Conservation (phyloP, 2,329 filamentous ascomycete genomes). For the Penicillium sp. region DNA sequence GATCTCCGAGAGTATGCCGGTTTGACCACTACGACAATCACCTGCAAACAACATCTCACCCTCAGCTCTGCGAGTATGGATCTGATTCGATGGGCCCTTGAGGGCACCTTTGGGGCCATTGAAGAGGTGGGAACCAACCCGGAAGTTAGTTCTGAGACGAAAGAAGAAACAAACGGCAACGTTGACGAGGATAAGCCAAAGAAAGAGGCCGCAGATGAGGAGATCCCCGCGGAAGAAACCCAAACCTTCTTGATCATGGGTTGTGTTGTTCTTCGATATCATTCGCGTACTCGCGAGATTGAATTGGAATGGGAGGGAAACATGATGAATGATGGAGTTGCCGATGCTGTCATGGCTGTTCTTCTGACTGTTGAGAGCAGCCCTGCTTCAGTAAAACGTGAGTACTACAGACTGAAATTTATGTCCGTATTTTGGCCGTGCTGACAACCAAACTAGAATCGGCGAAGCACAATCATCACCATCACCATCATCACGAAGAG, state of each 20-base stretch:
- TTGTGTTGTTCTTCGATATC: slow-evolving; percentile 80
- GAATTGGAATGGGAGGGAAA: slow-evolving; percentile 98
- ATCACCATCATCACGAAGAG: slow-evolving; percentile 44
- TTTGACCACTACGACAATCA: slow-evolving; percentile 92
- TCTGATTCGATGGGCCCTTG: slow-evolving; percentile 89
- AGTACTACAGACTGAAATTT: slow-evolving; percentile 34
- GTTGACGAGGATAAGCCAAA: slow-evolving; percentile 43
- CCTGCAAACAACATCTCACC: slow-evolving; percentile 87
- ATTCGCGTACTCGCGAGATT: slow-evolving; percentile 71
- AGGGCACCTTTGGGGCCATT: slow-evolving; percentile 89
- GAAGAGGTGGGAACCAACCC: slow-evolving; percentile 54
- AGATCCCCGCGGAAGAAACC: slow-evolving; percentile 42
- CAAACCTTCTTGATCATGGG: slow-evolving; percentile 77
- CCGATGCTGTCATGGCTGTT: slow-evolving; percentile 94
- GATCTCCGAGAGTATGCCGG: slow-evolving; percentile 95
- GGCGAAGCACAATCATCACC: slow-evolving; percentile 64
- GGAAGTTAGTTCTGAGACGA: slow-evolving; percentile 19
- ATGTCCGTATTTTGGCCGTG: background rate
- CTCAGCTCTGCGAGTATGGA: slow-evolving; percentile 88
- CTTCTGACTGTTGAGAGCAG: slow-evolving; percentile 91
- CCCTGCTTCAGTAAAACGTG: slow-evolving; percentile 91
- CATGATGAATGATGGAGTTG: slow-evolving; percentile 95
- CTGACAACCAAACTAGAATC: slow-evolving; percentile 51
- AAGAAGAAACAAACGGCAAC: slow-evolving; percentile 37
- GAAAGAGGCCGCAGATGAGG: slow-evolving; percentile 51